phyloP scores from a whole-genome alignment of 305 asterid genomes.

The Fraxinus sp. region DNA sequence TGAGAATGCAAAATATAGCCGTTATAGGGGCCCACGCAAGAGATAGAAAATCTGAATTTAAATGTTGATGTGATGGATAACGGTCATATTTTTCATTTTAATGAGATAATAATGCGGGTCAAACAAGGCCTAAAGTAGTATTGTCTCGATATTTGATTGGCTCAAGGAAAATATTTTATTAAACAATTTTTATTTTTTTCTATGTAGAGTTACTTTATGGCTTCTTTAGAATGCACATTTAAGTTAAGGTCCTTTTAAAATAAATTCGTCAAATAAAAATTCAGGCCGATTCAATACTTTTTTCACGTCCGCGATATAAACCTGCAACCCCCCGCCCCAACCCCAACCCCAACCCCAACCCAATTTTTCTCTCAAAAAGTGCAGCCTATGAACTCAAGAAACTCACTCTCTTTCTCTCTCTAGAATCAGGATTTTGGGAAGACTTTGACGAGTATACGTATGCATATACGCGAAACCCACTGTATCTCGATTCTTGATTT shows the following conservation, averaged over 20 bases:
- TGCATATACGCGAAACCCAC: background rate
- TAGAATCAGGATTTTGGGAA: constrained; percentile 8
- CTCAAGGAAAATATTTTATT: too few relatives aligned
- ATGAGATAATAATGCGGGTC: too few relatives aligned
- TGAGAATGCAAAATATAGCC: too few relatives aligned
- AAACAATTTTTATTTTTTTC: too few relatives aligned
- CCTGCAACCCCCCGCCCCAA: background rate
- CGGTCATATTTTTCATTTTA: too few relatives aligned
- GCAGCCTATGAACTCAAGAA: constrained; percentile 1
- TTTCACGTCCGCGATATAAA: constrained; percentile 59
- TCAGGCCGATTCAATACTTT: constrained; percentile 38
- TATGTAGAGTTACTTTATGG: background rate
- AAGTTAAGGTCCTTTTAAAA: background rate
- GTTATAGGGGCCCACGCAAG: too few relatives aligned
- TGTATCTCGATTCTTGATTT: background rate
- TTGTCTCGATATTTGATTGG: background rate
- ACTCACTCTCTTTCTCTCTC: constrained; percentile 16
- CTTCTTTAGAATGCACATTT: background rate
- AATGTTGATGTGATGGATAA: too few relatives aligned
- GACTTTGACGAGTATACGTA: constrained; percentile 23
- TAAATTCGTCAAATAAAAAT: constrained; percentile 19
- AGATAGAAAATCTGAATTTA: too few relatives aligned
- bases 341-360: background rate
- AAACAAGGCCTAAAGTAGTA: too few relatives aligned
- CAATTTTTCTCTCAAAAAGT: background rate